Evolutionary conservation across 2,329 filamentous ascomycete species (phyloP), one percentile per base, ranked within the genome.

Genomic region (Trichoderma afroharzianum): DNA sequence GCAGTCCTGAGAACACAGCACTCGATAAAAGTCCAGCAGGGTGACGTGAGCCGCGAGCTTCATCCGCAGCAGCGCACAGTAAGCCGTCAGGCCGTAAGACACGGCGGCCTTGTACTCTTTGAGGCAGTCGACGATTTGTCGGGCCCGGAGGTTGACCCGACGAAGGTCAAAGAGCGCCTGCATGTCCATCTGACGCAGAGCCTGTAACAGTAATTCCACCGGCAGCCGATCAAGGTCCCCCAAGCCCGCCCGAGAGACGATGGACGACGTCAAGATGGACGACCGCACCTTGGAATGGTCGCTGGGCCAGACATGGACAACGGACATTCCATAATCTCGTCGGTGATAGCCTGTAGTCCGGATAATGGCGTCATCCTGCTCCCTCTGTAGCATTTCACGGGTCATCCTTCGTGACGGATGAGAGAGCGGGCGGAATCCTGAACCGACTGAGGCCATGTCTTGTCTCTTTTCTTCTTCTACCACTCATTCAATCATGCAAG

Each of bases 101-200:
- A 58, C 63, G 12, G 59, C 66, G 11, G 71, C 66, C 18, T 43
- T 55, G 58, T 72, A 72, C 75, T 64, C 75, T 74, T 66, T 68
- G 33, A 68, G 28, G 28, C 63, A 63, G n/a, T 71, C 57, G 14
- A 71, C 53, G 7, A 71, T 5, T 32, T 67, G 55, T 21, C 63
- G 55, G 7, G 53, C 55, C 32, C 63, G 43, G 26, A 59, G 55
- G 30, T 71, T 71, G 36, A 55, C 47, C 24, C 62, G 70, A 15
- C 70, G 63, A 18, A 71, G 63, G 70, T 55, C 53, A n/a, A 71
- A 71, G 43, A 71, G 57, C 43, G 70, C 18, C 26, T 68, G 63
- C 62, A 71, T 67, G 15, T 68, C 63, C 63, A 71, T 63, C 9
- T 71, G 63, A n/a, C 70, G 50, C 14, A 71, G 50, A 43, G 61